Conservation (phyloP, 495 filamentous ascomycete genomes). For the Umbilicaria muhlenbergii region DNA sequence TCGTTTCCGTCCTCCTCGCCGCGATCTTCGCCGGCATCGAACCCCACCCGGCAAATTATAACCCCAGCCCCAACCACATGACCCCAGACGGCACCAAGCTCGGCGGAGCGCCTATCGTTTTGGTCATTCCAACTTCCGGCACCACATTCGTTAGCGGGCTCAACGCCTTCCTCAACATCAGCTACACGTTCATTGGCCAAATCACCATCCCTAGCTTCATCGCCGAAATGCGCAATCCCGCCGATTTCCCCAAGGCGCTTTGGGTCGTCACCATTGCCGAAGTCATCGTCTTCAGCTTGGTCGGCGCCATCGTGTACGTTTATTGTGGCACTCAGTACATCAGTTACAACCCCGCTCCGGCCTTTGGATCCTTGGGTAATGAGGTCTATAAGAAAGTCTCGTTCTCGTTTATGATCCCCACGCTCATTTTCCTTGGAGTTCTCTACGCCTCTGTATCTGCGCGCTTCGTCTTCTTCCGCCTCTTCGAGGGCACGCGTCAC, state of each 20-base stretch:
- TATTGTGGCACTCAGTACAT: slow-evolving; percentile 80
- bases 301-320: slow-evolving; percentile 60
- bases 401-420: slow-evolving; percentile 88
- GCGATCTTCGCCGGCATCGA: slow-evolving; percentile 65
- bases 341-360: slow-evolving; percentile 60
- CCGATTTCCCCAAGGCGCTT: slow-evolving; percentile 78
- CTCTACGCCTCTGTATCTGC: slow-evolving; percentile 78
- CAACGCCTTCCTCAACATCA: slow-evolving; percentile 78
- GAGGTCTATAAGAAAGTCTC: slow-evolving; percentile 62
- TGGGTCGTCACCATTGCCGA: slow-evolving; percentile 79
- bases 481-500: slow-evolving; percentile 64
- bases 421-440: slow-evolving; percentile 76
- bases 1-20: slow-evolving; percentile 68
- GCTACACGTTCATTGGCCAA: slow-evolving; percentile 85
- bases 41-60: slow-evolving; percentile 47
- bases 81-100: slow-evolving; percentile 18
- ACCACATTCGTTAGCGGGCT: slow-evolving; percentile 67
- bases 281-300: slow-evolving; percentile 62
- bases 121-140: slow-evolving; percentile 45
- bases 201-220: slow-evolving; percentile 87
- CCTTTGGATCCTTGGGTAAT: slow-evolving; percentile 64
- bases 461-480: slow-evolving; percentile 73
- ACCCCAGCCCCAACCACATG: slow-evolving; percentile 23
- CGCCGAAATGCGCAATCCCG: slow-evolving; percentile 76
- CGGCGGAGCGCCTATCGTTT: slow-evolving; percentile 44